Conservation (phyloP, 495 filamentous ascomycete species). For the Jackrogersella minutella region DNA sequence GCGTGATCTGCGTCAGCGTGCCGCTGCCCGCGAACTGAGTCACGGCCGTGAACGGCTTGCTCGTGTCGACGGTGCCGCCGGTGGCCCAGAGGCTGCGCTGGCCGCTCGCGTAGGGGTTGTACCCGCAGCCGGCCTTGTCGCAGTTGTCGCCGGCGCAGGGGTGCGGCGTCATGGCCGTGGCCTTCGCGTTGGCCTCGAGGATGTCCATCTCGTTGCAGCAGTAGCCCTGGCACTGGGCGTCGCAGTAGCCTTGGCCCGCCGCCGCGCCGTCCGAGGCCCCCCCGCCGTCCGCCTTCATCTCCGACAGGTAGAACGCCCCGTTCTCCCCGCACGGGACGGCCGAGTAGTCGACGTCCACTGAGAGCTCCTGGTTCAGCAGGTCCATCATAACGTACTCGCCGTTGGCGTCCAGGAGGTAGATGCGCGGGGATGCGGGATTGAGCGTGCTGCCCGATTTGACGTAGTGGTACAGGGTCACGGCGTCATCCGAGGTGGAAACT, state of each 20-base stretch:
- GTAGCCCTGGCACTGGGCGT: constrained; percentile 63
- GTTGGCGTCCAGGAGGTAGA: constrained; percentile 60
- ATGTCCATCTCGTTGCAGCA: constrained; percentile 64
- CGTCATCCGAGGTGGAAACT: constrained; percentile 35
- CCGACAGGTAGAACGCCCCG: constrained; percentile 65
- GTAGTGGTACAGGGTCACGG: constrained; percentile 41
- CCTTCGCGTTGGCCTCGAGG: constrained; percentile 62
- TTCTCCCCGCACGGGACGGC: constrained; percentile 66
- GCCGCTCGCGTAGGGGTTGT: constrained; percentile 65
- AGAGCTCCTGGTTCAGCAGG: constrained; percentile 63
- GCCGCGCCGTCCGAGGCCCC: constrained; percentile 58
- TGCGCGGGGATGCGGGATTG: constrained; percentile 54
- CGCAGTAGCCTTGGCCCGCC: constrained; percentile 69
- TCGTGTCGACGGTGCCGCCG: constrained; percentile 61
- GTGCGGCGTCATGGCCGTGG: constrained; percentile 61
- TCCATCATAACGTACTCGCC: constrained; percentile 63
- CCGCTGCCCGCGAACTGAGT: constrained; percentile 65
- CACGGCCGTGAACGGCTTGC: constrained; percentile 62
- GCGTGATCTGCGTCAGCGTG: constrained; percentile 60
- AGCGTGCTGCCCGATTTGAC: constrained; percentile 40
- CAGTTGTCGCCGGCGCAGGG: constrained; percentile 56
- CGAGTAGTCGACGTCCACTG: constrained; percentile 66
- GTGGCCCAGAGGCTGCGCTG: constrained; percentile 60
- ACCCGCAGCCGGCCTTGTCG: constrained; percentile 66
- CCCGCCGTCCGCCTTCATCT: constrained; percentile 62